Evolutionary conservation across 257 asterid species (phyloP).

Genomic region (Salvia hispanica): DNA sequence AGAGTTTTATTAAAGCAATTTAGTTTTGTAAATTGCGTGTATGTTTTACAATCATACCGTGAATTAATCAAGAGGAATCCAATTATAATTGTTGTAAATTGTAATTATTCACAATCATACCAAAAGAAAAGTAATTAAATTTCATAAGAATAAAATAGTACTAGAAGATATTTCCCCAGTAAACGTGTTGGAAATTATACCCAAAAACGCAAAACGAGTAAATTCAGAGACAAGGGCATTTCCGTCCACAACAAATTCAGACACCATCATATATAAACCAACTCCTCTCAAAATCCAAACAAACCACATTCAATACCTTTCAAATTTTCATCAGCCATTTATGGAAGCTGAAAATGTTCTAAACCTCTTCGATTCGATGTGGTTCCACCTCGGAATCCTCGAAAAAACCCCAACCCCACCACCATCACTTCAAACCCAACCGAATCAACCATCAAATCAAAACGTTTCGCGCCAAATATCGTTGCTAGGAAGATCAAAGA

Average conservation of each 20-base stretch:
- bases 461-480: conserved; percentile 28
- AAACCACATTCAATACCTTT: neutral
- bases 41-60: too few species aligned
- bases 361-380: conserved; percentile 58
- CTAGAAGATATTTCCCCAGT: neutral
- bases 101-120: neutral
- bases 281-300: neutral
- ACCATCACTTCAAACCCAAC: conserved; percentile 16
- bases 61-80: neutral
- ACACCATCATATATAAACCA: neutral
- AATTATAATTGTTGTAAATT: neutral
- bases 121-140: neutral
- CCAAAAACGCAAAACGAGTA: conserved; percentile 27
- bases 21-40: neutral
- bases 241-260: neutral
- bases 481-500: conserved; percentile 42
- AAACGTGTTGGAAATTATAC: neutral
- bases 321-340: conserved; percentile 26
- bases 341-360: conserved; percentile 63
- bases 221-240: conserved; percentile 23
- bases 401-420: conserved; percentile 14
- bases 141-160: neutral
- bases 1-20: neutral
- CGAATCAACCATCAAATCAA: conserved; percentile 16
- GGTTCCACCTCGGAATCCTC: conserved; percentile 51